Evolutionary conservation across 441 rosid genomes (phyloP).

Genomic region (Erodium texanum): DNA sequence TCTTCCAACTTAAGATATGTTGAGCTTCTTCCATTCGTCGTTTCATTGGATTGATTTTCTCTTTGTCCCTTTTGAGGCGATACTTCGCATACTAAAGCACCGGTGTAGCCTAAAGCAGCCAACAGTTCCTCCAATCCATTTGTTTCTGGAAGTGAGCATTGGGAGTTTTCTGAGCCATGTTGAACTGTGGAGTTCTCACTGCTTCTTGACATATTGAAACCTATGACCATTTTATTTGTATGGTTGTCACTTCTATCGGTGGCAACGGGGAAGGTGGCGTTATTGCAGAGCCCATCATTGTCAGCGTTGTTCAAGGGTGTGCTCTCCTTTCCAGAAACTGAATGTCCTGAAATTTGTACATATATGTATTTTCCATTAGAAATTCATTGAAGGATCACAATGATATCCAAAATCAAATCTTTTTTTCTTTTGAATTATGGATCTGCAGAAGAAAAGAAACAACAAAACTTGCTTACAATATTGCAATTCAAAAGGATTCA

Average conservation of each 20-base stretch:
- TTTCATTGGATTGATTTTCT: conserved; percentile 12
- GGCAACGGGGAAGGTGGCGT: conserved; percentile 12
- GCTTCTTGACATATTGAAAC: conserved; percentile 28
- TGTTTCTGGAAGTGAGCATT: conserved; percentile 30
- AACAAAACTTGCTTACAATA: not conserved
- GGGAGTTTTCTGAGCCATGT: conserved; percentile 26
- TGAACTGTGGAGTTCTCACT: conserved; percentile 27
- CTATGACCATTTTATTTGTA: conserved; percentile 29
- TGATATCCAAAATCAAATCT: too few relatives aligned
- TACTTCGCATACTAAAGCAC: conserved; percentile 36
- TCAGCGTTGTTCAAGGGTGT: conserved; percentile 12
- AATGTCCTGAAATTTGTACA: conserved; percentile 26
- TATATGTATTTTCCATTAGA: conserved; percentile 1
- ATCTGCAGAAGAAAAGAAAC: too few relatives aligned
- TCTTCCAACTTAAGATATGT: conserved; percentile 66
- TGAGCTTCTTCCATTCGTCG: conserved; percentile 24
- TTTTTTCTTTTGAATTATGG: too few relatives aligned
- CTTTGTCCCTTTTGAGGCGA: conserved; percentile 23
- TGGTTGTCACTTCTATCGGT: conserved; percentile 17
- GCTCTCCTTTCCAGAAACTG: conserved; percentile 17
- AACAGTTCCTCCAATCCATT: conserved; percentile 37
- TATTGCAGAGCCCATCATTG: conserved; percentile 13
- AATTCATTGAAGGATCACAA: not conserved
- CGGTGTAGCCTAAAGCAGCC: conserved; percentile 34
- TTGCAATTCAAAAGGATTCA: not conserved